phyloP scores from a whole-genome alignment of 2,329 filamentous ascomycete species.

The Colletotrichum sp. region DNA sequence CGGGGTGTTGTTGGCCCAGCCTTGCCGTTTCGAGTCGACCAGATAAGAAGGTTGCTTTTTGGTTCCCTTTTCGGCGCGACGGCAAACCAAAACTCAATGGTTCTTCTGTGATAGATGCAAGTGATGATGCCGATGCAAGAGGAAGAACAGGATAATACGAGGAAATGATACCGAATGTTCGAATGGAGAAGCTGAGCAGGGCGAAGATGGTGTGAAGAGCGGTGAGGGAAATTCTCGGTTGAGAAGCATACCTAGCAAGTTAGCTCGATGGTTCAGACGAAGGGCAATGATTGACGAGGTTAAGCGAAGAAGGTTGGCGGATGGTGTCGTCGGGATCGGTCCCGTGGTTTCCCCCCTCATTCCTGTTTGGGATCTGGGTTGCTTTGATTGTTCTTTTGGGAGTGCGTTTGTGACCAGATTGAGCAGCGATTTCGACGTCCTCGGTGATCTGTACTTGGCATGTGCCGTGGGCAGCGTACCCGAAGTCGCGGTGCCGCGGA shows the following conservation, averaged over 20 bases:
- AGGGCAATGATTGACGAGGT: neutral
- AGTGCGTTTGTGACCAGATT: neutral
- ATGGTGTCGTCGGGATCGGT: neutral
- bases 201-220: slow-evolving; percentile 13
- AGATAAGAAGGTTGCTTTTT: slow-evolving; percentile 22
- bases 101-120: neutral
- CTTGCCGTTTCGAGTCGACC: neutral
- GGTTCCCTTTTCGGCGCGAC: neutral
- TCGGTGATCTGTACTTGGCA: neutral
- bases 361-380: neutral
- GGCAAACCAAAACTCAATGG: neutral
- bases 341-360: neutral
- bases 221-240: neutral
- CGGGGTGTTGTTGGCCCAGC: slow-evolving; percentile 4
- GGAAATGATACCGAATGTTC: neutral
- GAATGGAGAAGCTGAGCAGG: neutral
- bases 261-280: neutral
- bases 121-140: neutral
- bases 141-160: neutral
- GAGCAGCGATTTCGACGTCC: neutral
- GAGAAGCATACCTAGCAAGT: neutral
- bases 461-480: neutral
- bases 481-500: neutral
- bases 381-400: neutral
- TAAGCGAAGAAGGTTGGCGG: neutral